Evolutionary conservation across 2,329 filamentous ascomycete genomes (phyloP), one percentile per base, ranked within the genome.

Genomic region (Monosporascus sp.): DNA sequence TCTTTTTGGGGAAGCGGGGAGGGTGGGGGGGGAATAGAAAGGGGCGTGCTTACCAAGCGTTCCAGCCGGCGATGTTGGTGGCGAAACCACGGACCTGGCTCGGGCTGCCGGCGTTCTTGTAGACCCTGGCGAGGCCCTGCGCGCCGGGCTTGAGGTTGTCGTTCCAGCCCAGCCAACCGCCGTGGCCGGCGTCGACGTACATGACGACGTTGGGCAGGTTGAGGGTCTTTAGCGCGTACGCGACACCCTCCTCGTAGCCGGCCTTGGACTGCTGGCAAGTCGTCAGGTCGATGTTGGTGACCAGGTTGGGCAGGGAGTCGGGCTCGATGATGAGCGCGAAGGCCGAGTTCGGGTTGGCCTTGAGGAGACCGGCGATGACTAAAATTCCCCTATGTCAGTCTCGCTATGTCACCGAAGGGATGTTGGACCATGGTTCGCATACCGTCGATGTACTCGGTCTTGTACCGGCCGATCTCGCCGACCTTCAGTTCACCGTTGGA

Each of bases 1-100:
- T 35, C 31, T 35, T 2, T 31, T 31, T 31, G 4, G 9, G 27
- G 27, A 9, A 31, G 27, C 27, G 9, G 27, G 27, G 27, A 27
- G 3, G 27, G 27, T 11, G 9, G 31, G 11, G 31, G 1, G 43
- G 11, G n/a, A n/a, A n/a, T 25, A 1, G 15, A 15, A 37, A 58
- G 7, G 74, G 71, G 8, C 73, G 54, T 3, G 72, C 58, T 55
- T 65, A 72, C 71, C 74, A 80, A 43, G 65, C 67, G 66, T 83
- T 83, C 72, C 79, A 83, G 68, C 80, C 80, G 56, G 80, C 72
- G 39, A 82, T 77, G 68, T 83, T 83, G 65, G 79, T 83, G 38
- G 74, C 77, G 53, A 83, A 68, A 53, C 80, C 80, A 54, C 80
- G 78, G 56, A 83, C 72, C 48, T 78, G 66, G 38, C 68, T 68